phyloP scores from a whole-genome alignment of 2,329 filamentous ascomycete genomes.

The Epichloe uncinata region DNA sequence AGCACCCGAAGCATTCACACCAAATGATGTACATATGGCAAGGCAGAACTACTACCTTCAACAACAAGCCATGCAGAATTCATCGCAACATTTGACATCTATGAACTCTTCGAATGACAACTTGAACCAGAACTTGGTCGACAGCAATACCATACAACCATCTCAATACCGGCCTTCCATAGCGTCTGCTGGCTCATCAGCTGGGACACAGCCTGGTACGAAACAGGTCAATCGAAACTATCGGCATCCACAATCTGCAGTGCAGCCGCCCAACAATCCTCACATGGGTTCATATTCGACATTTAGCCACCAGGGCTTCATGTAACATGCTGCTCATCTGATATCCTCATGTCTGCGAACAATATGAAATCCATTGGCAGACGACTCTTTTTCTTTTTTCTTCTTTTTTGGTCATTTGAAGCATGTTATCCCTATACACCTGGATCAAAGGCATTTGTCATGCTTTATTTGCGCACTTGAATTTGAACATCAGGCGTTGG shows the following conservation, averaged over 20 bases:
- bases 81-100: background rate
- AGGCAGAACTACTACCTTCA: slow-evolving; percentile 2
- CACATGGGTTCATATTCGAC: slow-evolving; percentile 1
- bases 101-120: background rate
- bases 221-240: background rate
- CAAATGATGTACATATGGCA: background rate
- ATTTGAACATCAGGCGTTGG: background rate
- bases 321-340: background rate
- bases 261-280: background rate
- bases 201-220: background rate
- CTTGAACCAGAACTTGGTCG: background rate
- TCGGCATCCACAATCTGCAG: background rate
- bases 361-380: background rate
- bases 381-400: background rate
- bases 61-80: background rate
- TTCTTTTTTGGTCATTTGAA: background rate
- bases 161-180: background rate
- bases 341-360: background rate
- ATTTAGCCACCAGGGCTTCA: slow-evolving; percentile 1
- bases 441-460: background rate
- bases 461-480: background rate
- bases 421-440: background rate
- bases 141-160: background rate
- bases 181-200: background rate
- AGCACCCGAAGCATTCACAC: background rate